Evolutionary conservation across 2,329 filamentous ascomycete genomes (phyloP).

Genomic region (Exophiala oligosperma): DNA sequence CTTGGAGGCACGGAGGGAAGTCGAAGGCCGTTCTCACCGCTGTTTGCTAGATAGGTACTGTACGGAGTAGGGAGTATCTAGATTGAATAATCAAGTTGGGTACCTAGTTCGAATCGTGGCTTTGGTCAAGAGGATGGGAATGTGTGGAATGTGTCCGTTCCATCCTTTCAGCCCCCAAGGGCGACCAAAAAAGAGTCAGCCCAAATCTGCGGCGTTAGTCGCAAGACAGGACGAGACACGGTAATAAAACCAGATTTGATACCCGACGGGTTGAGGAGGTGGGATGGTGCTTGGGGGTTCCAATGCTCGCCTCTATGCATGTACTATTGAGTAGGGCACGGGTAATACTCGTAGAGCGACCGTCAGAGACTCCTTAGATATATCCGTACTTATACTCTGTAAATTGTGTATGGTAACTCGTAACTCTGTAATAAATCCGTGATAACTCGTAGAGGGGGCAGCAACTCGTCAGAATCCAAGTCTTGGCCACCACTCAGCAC

Average conservation of each 20-base stretch:
- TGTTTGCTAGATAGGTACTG: not conserved
- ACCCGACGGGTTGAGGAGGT: not conserved
- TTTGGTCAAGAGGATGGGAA: no score
- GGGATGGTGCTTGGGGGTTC: no score
- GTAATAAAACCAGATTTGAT: not conserved
- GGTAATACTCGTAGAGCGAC: no score
- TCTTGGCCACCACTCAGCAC: not conserved
- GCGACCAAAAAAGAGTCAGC: not conserved
- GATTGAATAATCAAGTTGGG: not conserved
- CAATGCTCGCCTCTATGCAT: no score
- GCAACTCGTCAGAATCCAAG: not conserved
- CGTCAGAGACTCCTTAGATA: no score
- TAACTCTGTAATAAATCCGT: no score
- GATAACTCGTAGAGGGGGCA: no score
- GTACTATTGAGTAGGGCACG: no score
- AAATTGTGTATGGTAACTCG: no score
- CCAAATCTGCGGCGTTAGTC: not conserved
- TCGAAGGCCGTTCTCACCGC: not conserved
- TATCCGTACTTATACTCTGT: no score
- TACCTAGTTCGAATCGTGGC: not conserved
- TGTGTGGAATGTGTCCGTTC: not conserved
- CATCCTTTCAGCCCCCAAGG: not conserved
- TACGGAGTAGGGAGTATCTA: not conserved
- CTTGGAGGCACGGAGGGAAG: not conserved
- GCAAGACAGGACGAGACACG: not conserved